These are phyloP conservation scores for Trypanosoma theileri DNA, from an alignment of 208 protist species.

Conservation along the genomic window DNA sequence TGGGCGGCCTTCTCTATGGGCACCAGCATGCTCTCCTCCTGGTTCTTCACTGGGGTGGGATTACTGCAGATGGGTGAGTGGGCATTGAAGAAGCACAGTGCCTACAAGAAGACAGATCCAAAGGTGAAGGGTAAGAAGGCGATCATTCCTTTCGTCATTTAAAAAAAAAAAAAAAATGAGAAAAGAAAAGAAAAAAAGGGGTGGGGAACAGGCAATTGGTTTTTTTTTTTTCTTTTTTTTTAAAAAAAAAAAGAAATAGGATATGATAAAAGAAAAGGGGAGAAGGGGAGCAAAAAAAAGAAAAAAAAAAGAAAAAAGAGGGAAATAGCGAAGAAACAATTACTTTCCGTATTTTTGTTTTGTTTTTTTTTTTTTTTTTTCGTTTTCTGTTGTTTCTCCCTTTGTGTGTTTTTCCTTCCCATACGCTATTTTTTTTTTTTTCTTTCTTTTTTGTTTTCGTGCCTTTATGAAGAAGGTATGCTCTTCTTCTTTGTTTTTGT, in stretches of 20 bases:
- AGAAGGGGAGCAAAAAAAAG: neutral
- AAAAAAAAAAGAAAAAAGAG: neutral
- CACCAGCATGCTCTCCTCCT: slow-evolving; percentile 78
- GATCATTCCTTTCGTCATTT: slow-evolving; percentile 88
- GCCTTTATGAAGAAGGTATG: neutral
- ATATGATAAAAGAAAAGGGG: slow-evolving; percentile 7
- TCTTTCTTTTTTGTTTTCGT: slow-evolving; percentile 26
- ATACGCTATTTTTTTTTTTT: slow-evolving; percentile 19
- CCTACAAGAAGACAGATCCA: slow-evolving; percentile 80
- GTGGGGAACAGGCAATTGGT: neutral
- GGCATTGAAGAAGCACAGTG: slow-evolving; percentile 85
- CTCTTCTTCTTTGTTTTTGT: slow-evolving; percentile 10
- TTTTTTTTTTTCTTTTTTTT: neutral
- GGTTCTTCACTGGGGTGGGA: slow-evolving; percentile 79
- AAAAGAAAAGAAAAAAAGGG: neutral
- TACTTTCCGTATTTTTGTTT: too few relatives aligned
- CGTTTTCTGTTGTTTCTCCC: too few relatives aligned
- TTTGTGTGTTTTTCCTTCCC: too few relatives aligned
- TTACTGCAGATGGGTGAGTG: slow-evolving; percentile 86
- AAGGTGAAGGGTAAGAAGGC: slow-evolving; percentile 70
- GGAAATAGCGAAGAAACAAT: neutral
- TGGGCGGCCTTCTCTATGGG: slow-evolving; percentile 93
- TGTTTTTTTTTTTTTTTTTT: too few relatives aligned
- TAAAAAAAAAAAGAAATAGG: slow-evolving; percentile 3
- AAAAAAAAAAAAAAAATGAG: slow-evolving; percentile 22